Conservation (phyloP, 1,139 yeast genomes). For the Sugiyamaella grinbergsii region DNA sequence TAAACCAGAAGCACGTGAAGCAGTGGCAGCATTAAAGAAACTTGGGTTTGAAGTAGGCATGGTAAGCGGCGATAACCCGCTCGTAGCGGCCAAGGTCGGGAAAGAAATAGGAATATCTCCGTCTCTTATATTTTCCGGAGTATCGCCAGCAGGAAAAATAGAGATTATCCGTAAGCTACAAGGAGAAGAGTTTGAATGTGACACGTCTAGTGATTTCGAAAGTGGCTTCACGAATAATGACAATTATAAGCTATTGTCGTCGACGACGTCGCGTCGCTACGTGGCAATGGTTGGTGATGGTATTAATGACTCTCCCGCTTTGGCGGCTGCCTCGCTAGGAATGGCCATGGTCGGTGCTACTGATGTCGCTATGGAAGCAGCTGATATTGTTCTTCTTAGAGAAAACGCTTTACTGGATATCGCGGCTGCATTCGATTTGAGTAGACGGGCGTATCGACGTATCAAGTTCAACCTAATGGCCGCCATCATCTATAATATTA, state of each 20-base stretch:
- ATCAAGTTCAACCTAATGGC: constrained; percentile 81
- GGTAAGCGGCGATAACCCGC: constrained; percentile 83
- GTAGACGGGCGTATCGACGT: constrained; percentile 67
- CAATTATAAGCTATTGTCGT: constrained; percentile 1
- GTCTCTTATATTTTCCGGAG: constrained; percentile 70
- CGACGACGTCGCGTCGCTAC: constrained; percentile 21
- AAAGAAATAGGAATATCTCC: constrained; percentile 63
- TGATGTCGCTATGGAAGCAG: constrained; percentile 94
- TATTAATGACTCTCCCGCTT: constrained; percentile 93
- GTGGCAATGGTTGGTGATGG: constrained; percentile 97
- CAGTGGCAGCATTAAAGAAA: constrained; percentile 57
- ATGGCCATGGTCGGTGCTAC: constrained; percentile 92
- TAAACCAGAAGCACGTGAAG: constrained; percentile 63
- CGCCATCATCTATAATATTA: constrained; percentile 80
- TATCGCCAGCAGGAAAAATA: constrained; percentile 77
- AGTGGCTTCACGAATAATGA: background rate
- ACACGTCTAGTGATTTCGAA: constrained; percentile 14
- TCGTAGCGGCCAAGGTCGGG: constrained; percentile 69
- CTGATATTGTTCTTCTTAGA: constrained; percentile 75
- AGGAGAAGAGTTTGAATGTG: constrained; percentile 33
- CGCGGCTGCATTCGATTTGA: constrained; percentile 70
- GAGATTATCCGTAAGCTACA: constrained; percentile 64
- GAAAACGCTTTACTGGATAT: constrained; percentile 60
- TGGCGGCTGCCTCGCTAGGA: constrained; percentile 85
- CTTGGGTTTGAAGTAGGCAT: constrained; percentile 73